These are phyloP conservation scores for Glutinoglossum americanum DNA, from an alignment of 495 filamentous ascomycete genomes.

Conservation along the genomic window DNA sequence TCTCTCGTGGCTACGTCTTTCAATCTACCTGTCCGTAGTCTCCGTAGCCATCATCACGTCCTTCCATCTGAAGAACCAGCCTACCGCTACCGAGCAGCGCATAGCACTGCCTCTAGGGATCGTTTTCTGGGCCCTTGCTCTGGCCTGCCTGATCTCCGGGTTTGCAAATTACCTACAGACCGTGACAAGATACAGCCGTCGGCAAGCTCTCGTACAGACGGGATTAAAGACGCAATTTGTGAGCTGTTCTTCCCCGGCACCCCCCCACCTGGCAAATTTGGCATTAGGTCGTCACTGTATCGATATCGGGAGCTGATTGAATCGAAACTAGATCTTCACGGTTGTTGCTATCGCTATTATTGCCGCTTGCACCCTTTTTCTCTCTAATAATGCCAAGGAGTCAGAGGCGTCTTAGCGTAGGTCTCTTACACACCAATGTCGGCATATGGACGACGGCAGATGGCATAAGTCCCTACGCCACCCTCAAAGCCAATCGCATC, in stretches of 20 bases:
- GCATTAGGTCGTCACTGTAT: not conserved
- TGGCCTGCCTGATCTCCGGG: slow-evolving; percentile 54
- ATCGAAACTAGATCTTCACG: not conserved
- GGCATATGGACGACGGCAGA: too few relatives aligned
- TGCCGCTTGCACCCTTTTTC: not conserved
- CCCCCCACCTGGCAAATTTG: not conserved
- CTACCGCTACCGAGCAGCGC: slow-evolving; percentile 43
- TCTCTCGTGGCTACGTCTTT: slow-evolving; percentile 81
- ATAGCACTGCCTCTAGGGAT: slow-evolving; percentile 70
- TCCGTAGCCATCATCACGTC: slow-evolving; percentile 76
- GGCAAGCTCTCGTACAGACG: slow-evolving; percentile 69
- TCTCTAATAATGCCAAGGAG: not conserved
- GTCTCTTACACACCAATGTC: too few relatives aligned
- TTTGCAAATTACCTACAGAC: slow-evolving; percentile 75
- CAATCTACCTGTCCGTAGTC: slow-evolving; percentile 79
- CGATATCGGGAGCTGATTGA: not conserved
- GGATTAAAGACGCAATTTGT: slow-evolving; percentile 84
- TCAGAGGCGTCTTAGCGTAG: not conserved
- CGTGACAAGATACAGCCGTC: slow-evolving; percentile 60
- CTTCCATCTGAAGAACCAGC: slow-evolving; percentile 65
- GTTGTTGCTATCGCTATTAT: not conserved
- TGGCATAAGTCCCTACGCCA: too few relatives aligned
- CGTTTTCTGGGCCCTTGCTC: slow-evolving; percentile 65
- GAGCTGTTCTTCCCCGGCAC: slow-evolving; percentile 13
- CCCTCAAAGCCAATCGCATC: too few relatives aligned